Conservation (phyloP, 2,329 filamentous ascomycete species). For the Botrytis fragariae region DNA sequence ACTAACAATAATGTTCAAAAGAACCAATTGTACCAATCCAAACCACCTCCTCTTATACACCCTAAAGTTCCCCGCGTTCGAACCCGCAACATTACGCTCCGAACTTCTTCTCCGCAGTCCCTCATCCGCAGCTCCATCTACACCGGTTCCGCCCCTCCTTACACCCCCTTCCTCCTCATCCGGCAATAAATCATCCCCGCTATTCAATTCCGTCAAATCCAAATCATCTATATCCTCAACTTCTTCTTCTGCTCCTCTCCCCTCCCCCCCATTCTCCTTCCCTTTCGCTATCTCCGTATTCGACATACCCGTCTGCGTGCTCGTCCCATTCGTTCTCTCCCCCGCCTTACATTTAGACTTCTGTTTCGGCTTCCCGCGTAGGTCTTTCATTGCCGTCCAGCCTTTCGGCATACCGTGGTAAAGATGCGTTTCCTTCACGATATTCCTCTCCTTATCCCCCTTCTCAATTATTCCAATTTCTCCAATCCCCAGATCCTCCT, state of each 20-base stretch:
- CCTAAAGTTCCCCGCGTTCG: constrained; percentile 40
- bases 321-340: constrained; percentile 3
- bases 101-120: background rate
- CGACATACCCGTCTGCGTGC: constrained; percentile 19
- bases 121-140: constrained; percentile 8
- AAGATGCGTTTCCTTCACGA: constrained; percentile 2
- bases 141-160: constrained; percentile 6
- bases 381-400: constrained; percentile 9
- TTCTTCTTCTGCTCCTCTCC: constrained; percentile 5
- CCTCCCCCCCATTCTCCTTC: constrained; percentile 23
- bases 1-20: constrained; percentile 89
- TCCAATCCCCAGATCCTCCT: background rate
- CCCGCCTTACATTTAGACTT: background rate
- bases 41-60: constrained; percentile 89
- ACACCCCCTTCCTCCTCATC: constrained; percentile 24
- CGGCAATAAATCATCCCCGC: constrained; percentile 36
- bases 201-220: constrained; percentile 32
- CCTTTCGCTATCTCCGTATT: constrained; percentile 26
- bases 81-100: background rate
- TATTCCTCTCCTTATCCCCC: background rate
- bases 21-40: constrained; percentile 75
- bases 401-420: constrained; percentile 5
- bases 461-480: background rate
- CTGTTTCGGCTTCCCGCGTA: background rate
- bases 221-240: constrained; percentile 28